Evolutionary conservation across 2,329 filamentous ascomycete genomes (phyloP), one percentile per base, ranked within the genome.

Genomic region (Daldinia sp.): DNA sequence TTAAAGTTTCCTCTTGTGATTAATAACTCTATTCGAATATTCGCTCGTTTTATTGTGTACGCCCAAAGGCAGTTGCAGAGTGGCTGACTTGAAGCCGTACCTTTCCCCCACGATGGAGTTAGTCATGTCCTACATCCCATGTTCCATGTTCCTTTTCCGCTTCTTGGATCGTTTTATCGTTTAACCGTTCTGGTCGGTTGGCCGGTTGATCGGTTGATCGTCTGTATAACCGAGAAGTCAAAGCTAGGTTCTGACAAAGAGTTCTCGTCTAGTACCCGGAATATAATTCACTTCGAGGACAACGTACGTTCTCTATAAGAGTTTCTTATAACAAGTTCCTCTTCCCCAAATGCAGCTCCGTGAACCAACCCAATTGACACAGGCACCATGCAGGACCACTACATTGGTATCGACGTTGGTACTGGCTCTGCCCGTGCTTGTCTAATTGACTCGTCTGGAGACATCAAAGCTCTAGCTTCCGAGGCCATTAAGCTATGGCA

Each of bases 381-480:
- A 18, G 28, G 6, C 60, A 59, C 50, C 50, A 68, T 69, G 53
- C 68, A 89, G 81, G 85, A 89, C 68, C 85, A 90, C 75, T 90
- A 87, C 77, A 88, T 98, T 77, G 95, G 95, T 68, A 93, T 99
- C 74, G 96, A 99, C 82, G 95, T 99, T 57, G 96, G 96, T 59
- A 99, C 96, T 20, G 96, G 96, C 63, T 97, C 93, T 79, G 96
- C 95, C 42, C 89, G 96, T 78, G 96, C 96, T 61, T 98, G 96
- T 81, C 93, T 99, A 78, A 97, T 99, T 81, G 93, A 98, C 79
- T 88, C 90, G 69, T 90, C 92, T 44, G 96, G 96, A 60, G 93
- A 98, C 78, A 98, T 99, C 81, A 90, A 90, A 77, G 89, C 87
- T 13, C 80, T 94, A 72, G 90, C 91, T 23, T 89, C 91, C 2